Evolutionary conservation across 1,139 yeast species (phyloP).

Genomic region (Torulaspora pretoriensis): DNA sequence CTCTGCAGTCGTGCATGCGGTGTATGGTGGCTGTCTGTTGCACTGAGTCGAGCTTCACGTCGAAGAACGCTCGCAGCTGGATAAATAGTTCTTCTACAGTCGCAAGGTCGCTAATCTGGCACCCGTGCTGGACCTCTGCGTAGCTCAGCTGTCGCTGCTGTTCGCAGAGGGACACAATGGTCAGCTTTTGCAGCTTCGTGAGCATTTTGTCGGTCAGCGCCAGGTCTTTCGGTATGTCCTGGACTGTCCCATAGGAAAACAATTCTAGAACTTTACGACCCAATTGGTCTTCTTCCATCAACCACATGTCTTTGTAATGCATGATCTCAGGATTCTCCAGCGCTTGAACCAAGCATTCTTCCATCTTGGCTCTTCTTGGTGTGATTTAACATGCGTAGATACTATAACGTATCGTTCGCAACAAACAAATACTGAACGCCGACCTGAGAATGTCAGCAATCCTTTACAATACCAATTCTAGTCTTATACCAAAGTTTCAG

Average conservation of each 20-base stretch:
- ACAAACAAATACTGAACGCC: not conserved
- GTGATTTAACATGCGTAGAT: not conserved
- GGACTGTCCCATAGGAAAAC: conserved; percentile 29
- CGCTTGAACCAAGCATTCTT: conserved; percentile 2
- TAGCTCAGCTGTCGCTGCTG: conserved; percentile 17
- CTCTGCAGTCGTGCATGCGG: conserved; percentile 25
- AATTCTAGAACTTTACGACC: conserved; percentile 23
- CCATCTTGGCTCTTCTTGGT: conserved; percentile 1
- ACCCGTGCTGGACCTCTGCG: conserved; percentile 14
- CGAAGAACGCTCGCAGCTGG: conserved; percentile 20
- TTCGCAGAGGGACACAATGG: conserved; percentile 24
- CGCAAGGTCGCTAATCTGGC: conserved; percentile 14
- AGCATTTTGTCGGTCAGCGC: conserved; percentile 16
- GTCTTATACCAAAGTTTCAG: conserved; percentile 29
- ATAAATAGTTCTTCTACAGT: conserved; percentile 24
- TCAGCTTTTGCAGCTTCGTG: conserved; percentile 24
- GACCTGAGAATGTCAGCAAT: conserved; percentile 25
- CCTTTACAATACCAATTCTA: conserved; percentile 31
- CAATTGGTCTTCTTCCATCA: conserved; percentile 8
- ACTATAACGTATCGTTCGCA: not conserved
- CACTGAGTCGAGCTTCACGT: conserved; percentile 26
- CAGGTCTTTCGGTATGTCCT: conserved; percentile 14
- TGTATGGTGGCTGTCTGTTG: conserved; percentile 14
- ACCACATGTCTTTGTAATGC: conserved; percentile 30
- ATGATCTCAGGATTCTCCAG: conserved; percentile 21